Conservation (phyloP, 2,329 filamentous ascomycete genomes). For the Cercospora sojina region DNA sequence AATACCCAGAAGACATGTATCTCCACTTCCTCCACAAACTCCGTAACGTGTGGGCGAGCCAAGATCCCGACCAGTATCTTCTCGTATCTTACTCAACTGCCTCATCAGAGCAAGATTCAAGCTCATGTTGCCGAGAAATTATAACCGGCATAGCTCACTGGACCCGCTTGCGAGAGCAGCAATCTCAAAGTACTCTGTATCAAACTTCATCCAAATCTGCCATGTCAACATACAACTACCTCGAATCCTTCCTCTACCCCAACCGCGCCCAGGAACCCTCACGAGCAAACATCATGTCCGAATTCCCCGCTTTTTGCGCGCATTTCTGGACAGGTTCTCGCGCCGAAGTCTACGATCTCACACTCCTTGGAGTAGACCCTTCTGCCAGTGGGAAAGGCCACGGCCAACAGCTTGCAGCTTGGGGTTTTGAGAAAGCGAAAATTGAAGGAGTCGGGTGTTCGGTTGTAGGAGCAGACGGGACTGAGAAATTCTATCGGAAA, state of each 20-base stretch:
- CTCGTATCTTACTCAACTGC: constrained; percentile 24
- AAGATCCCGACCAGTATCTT: constrained; percentile 17
- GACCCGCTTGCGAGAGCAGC: constrained; percentile 22
- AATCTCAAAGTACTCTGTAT: constrained; percentile 2
- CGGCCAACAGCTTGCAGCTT: constrained; percentile 31
- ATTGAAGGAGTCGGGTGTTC: constrained; percentile 54
- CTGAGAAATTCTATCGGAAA: constrained; percentile 32
- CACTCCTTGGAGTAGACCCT: constrained; percentile 30
- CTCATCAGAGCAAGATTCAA: not conserved
- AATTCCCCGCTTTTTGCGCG: constrained; percentile 22
- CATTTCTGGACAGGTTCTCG: constrained; percentile 32
- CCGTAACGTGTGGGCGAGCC: constrained; percentile 19
- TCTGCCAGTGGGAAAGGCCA: constrained; percentile 27
- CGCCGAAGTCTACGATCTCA: constrained; percentile 33
- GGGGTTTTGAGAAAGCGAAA: constrained; percentile 34
- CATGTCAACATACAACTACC: constrained; percentile 20
- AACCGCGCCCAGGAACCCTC: constrained; percentile 30
- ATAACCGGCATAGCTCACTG: constrained; percentile 34
- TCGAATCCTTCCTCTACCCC: constrained; percentile 27
- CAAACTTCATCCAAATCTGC: not conserved
- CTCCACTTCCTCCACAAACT: constrained; percentile 30
- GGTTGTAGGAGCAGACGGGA: constrained; percentile 29
- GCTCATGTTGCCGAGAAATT: not conserved
- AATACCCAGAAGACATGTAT: constrained; percentile 32
- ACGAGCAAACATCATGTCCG: constrained; percentile 17